Base-by-base conservation (phyloP, 1,284 basidiomycete genomes). In the Melampsora larici-populina region DNA sequence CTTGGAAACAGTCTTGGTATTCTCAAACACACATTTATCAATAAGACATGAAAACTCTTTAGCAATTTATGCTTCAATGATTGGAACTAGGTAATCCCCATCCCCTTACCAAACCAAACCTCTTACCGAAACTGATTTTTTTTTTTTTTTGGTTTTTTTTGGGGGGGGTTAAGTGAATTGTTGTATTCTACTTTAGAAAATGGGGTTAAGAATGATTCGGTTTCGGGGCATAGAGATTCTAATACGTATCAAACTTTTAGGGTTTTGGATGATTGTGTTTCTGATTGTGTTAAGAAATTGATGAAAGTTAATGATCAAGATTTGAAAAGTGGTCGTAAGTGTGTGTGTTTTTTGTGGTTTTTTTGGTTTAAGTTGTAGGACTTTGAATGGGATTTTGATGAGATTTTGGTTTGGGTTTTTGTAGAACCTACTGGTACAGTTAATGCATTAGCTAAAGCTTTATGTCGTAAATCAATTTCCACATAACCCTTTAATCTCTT, bases 21-120 rank as follows among this genome's bases (percentile, higher is more conserved):
- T 97, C 81, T 86, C 96, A 81, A 98, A 99, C 82, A 89, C 94
- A 0, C 94, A 98, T 85, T 88, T 96, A 78, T 94, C 94, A 0
- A 88, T 90, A 81, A 89, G 91, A 80, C 91, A 95, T 85, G 93
- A 95, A 81, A 99, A 98, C 83, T 89, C 91, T 7, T 86, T 98
- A 21, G 92, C 94, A 4, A 91, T 98, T 63, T 97, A 94, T 83
- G 95, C 90, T 8, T 94, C 93, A 7, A 87, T 93, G 78, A 91
- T 91, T 2, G 90, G 90, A 6, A 91, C 91, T 82, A 92, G 90
- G 90, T 90, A n/a, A n/a, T n/a, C n/a, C n/a, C n/a, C n/a, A n/a
- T n/a, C n/a, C n/a, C n/a, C n/a, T n/a, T n/a, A n/a, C n/a, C n/a
- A n/a, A n/a, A n/a, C n/a, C n/a, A n/a, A n/a, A n/a, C n/a, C n/a